A percentile compares a stretch with the other conserved stretches of the same genome.
These are phyloP conservation scores for Phialophora verrucosa DNA, from an alignment of 2,329 filamentous ascomycete genomes.

Conservation along the genomic window DNA sequence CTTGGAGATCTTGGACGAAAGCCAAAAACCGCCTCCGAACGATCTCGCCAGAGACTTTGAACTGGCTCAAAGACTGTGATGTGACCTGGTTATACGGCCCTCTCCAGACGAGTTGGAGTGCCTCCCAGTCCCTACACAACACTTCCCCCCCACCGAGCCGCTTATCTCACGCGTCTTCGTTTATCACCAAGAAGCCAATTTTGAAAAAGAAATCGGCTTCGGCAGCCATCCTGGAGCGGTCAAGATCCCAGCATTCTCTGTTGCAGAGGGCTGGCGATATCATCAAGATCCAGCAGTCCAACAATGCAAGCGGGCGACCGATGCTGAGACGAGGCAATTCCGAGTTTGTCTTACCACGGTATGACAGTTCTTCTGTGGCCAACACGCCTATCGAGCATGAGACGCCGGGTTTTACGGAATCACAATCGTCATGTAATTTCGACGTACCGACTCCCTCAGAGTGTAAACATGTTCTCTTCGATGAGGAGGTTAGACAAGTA, in stretches of 20 bases:
- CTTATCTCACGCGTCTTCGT: slow-evolving; percentile 68
- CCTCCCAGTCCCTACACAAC: slow-evolving; percentile 48
- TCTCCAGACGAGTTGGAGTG: slow-evolving; percentile 68
- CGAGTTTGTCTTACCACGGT: slow-evolving; percentile 70
- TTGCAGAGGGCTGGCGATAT: slow-evolving; percentile 87
- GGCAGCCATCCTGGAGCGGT: slow-evolving; percentile 89
- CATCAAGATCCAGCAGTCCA: slow-evolving; percentile 77
- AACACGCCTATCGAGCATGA: slow-evolving; percentile 61
- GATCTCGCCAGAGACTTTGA: slow-evolving; percentile 86
- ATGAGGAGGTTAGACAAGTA: slow-evolving; percentile 93
- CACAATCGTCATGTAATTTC: slow-evolving; percentile 66
- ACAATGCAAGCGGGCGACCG: slow-evolving; percentile 59
- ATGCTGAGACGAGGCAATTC: slow-evolving; percentile 68
- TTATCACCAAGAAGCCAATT: slow-evolving; percentile 82
- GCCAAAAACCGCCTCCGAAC: slow-evolving; percentile 85
- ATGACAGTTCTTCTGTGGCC: slow-evolving; percentile 50
- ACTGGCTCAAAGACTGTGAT: slow-evolving; percentile 97
- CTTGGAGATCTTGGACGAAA: slow-evolving; percentile 97
- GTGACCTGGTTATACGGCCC: slow-evolving; percentile 98
- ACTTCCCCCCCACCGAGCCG: slow-evolving; percentile 59
- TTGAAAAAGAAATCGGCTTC: slow-evolving; percentile 97
- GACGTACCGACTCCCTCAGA: slow-evolving; percentile 59
- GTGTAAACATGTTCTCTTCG: slow-evolving; percentile 91
- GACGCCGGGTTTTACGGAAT: slow-evolving; percentile 48
- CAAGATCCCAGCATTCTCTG: slow-evolving; percentile 83